Evolutionary conservation across 2,329 filamentous ascomycete genomes (phyloP).

Genomic region (Beauveria bassiana): DNA sequence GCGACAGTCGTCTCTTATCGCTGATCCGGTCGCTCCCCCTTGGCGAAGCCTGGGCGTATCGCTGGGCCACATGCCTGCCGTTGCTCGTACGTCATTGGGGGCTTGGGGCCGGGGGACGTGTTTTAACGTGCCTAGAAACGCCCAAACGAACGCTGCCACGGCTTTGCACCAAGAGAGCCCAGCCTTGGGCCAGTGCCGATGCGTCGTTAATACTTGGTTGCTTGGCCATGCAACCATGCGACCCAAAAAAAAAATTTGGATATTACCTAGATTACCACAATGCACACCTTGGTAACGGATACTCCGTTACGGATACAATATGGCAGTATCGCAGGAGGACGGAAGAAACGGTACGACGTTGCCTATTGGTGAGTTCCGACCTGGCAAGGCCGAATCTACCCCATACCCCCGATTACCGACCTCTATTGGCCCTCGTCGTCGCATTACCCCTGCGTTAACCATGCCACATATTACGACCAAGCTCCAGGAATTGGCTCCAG

Average conservation of each 20-base stretch:
- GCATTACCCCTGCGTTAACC: neutral
- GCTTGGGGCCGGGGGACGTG: no score
- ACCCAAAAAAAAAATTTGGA: neutral
- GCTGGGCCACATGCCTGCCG: conserved; percentile 2
- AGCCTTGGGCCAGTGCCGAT: no score
- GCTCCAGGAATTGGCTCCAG: neutral
- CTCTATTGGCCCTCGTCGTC: neutral
- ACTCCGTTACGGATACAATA: no score
- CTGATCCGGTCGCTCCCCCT: neutral
- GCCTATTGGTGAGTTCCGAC: no score
- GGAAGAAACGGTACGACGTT: no score
- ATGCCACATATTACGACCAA: neutral
- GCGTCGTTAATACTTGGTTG: neutral
- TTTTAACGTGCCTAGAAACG: no score
- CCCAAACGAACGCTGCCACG: neutral
- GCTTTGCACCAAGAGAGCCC: neutral
- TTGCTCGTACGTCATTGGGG: conserved; percentile 6
- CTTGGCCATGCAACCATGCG: neutral
- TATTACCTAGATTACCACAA: neutral
- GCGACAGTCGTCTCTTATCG: neutral
- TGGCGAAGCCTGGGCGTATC: conserved; percentile 7
- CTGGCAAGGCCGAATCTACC: neutral
- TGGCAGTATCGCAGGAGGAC: no score
- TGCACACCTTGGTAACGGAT: neutral
- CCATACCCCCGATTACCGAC: neutral